Conservation (phyloP, 306 rosid species). For the Corylus avellana region DNA sequence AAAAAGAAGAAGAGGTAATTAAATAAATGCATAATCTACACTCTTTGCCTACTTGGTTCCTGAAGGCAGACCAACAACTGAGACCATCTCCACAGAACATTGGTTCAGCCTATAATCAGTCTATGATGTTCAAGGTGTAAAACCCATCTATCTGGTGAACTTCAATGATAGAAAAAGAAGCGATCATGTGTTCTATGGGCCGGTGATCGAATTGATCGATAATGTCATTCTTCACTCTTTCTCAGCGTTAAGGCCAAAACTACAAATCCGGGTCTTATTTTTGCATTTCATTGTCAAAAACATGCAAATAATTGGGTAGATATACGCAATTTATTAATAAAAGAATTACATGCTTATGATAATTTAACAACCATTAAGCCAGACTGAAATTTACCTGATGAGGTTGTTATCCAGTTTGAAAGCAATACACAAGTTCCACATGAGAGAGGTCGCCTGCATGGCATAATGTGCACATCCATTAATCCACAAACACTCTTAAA, state of each 20-base stretch:
- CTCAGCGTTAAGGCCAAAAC: too few relatives aligned
- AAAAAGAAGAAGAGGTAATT: too few relatives aligned
- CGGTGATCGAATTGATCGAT: too few relatives aligned
- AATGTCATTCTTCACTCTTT: too few relatives aligned
- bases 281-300: background rate
- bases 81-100: background rate
- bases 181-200: too few relatives aligned
- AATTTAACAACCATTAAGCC: too few relatives aligned
- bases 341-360: too few relatives aligned
- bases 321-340: too few relatives aligned
- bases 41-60: too few relatives aligned
- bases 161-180: background rate
- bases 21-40: too few relatives aligned
- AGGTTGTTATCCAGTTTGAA: background rate
- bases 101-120: background rate
- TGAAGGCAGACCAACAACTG: too few relatives aligned
- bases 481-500: background rate
- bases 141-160: background rate
- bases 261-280: background rate
- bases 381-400: background rate
- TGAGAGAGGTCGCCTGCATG: too few relatives aligned
- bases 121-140: background rate
- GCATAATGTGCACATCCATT: background rate
- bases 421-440: background rate
- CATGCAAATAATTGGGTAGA: background rate